Evolutionary conservation across 2,329 filamentous ascomycete species (phyloP).

Genomic region (Epicoccum sorghinum): DNA sequence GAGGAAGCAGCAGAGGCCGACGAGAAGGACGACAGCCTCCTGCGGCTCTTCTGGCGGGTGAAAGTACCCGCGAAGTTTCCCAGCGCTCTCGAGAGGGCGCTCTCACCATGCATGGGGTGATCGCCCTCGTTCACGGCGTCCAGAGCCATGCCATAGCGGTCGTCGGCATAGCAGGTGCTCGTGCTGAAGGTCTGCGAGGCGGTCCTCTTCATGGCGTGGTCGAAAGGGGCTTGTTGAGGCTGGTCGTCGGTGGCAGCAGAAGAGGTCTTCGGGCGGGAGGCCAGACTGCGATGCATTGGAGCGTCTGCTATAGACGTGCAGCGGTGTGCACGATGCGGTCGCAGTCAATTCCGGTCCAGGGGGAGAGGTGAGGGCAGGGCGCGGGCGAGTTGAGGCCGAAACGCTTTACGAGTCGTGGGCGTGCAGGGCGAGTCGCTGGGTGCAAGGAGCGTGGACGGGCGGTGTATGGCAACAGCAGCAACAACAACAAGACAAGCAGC

Average conservation of each 20-base stretch:
- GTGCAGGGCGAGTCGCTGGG: conserved; percentile 5
- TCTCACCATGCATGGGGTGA: conserved; percentile 29
- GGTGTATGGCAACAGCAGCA: conserved; percentile 1
- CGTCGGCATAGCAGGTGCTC: conserved; percentile 28
- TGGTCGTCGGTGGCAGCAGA: conserved; percentile 52
- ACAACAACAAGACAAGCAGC: not conserved
- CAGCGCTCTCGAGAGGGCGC: conserved; percentile 40
- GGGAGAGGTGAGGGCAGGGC: not conserved
- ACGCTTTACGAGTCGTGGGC: conserved; percentile 18
- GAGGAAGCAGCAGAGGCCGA: conserved; percentile 28
- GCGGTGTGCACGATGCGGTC: conserved; percentile 12
- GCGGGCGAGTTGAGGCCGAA: conserved; percentile 17
- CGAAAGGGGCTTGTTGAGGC: conserved; percentile 24
- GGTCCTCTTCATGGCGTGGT: conserved; percentile 45
- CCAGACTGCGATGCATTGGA: conserved; percentile 46
- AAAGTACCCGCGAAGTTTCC: conserved; percentile 36
- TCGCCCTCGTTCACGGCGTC: conserved; percentile 40
- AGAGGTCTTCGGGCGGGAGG: conserved; percentile 48
- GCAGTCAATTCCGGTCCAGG: conserved; percentile 14
- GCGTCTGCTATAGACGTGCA: conserved; percentile 23
- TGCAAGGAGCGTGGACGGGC: conserved; percentile 10
- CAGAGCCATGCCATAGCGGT: conserved; percentile 30
- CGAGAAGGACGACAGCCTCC: conserved; percentile 42
- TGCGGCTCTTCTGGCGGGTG: conserved; percentile 42
- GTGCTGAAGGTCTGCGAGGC: conserved; percentile 47